Conservation (phyloP, 306 rosid genomes). For the Vachellia pachyceras region DNA sequence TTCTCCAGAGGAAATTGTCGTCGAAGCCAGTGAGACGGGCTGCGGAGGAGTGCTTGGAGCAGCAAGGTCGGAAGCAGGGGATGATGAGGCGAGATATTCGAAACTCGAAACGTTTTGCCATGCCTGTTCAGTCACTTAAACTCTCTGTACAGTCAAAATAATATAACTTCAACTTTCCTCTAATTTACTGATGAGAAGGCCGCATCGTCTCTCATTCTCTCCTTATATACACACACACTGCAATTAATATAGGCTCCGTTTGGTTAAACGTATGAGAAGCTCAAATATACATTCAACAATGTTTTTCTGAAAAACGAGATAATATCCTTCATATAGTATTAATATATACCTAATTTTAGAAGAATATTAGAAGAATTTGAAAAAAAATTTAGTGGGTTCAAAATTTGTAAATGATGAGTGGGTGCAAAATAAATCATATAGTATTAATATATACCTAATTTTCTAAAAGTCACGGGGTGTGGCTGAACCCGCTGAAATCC, state of each 20-base stretch:
- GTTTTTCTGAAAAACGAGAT: too few relatives aligned
- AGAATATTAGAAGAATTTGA: too few relatives aligned
- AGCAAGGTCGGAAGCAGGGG: constrained; percentile 55
- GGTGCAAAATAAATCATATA: too few relatives aligned
- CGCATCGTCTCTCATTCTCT: neutral
- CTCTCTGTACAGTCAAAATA: neutral
- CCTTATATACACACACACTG: neutral
- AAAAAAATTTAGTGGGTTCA: too few relatives aligned
- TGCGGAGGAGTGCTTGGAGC: constrained; percentile 44
- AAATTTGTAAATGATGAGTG: too few relatives aligned
- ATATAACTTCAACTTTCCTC: neutral
- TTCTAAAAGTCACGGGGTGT: too few relatives aligned
- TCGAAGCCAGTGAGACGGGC: constrained; percentile 52
- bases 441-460: too few relatives aligned
- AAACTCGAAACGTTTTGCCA: constrained; percentile 58
- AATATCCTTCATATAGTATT: too few relatives aligned
- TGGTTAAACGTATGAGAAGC: too few relatives aligned
- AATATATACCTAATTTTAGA: too few relatives aligned
- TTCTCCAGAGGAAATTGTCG: constrained; percentile 42
- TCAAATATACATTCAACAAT: too few relatives aligned
- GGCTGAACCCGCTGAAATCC: too few relatives aligned
- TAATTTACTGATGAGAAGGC: neutral
- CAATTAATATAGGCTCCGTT: neutral
- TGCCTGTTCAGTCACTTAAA: neutral
- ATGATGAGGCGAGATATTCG: constrained; percentile 54